These are phyloP conservation scores for Cyberlindnera nakhonratchasimensis DNA, from an alignment of 805 yeast species.

Conservation along the genomic window DNA sequence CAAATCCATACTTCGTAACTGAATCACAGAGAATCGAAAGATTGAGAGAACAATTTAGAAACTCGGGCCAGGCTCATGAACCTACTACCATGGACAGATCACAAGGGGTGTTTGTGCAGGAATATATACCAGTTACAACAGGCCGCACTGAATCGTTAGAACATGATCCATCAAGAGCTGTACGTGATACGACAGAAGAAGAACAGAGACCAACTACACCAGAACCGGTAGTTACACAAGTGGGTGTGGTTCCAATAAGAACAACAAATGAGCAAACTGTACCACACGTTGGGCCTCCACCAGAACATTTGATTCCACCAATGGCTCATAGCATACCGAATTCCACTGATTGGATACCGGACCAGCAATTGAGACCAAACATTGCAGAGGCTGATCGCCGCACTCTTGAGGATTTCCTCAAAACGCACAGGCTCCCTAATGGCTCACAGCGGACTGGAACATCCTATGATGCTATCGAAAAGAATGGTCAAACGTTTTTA, in stretches of 20 bases:
- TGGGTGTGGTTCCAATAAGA: background rate
- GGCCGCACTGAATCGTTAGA: too few species aligned
- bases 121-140: slow-evolving; percentile 1
- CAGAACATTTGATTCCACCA: slow-evolving; percentile 1
- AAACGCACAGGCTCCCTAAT: slow-evolving; percentile 12
- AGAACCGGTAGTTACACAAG: background rate
- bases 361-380: background rate
- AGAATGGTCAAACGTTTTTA: slow-evolving; percentile 23
- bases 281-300: slow-evolving; percentile 3
- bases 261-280: background rate
- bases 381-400: background rate
- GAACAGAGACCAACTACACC: too few species aligned
- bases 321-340: background rate
- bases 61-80: slow-evolving; percentile 8
- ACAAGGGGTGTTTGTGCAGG: slow-evolving; percentile 11
- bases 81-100: slow-evolving; percentile 8
- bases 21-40: slow-evolving; percentile 27
- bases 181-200: too few species aligned
- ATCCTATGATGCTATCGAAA: slow-evolving; percentile 8
- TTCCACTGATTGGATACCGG: background rate
- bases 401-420: slow-evolving; percentile 6
- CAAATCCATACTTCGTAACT: slow-evolving; percentile 27
- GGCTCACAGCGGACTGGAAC: slow-evolving; percentile 19
- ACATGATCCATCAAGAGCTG: too few species aligned
- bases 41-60: slow-evolving; percentile 22